phyloP scores from a whole-genome alignment of 225 moss, liverwort and hornwort genomes.

The Bryum argenteum region DNA sequence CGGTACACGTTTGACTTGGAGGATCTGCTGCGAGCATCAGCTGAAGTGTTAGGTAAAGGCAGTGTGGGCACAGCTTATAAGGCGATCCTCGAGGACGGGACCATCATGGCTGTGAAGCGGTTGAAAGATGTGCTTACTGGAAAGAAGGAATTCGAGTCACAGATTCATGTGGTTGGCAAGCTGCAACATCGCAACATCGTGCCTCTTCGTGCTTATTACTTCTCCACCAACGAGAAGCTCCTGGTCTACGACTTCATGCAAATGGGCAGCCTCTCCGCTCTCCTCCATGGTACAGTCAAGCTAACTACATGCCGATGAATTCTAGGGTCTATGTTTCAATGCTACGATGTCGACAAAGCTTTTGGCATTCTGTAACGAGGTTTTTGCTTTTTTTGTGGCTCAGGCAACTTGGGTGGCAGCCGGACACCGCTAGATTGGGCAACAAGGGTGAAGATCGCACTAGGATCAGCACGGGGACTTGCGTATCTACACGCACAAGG shows the following conservation, averaged over 20 bases:
- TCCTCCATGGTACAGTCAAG: slow-evolving; percentile 65
- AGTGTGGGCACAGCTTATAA: slow-evolving; percentile 91
- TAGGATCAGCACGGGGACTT: slow-evolving; percentile 80
- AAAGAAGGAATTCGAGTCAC: slow-evolving; percentile 70
- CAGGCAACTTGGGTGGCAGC: slow-evolving; percentile 68
- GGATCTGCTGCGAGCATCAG: slow-evolving; percentile 78
- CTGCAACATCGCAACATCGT: slow-evolving; percentile 74
- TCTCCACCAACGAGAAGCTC: slow-evolving; percentile 76
- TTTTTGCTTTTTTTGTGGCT: background rate
- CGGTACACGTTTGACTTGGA: slow-evolving; percentile 67
- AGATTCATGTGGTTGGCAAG: slow-evolving; percentile 68
- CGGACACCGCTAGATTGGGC: slow-evolving; percentile 83
- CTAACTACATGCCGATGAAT: background rate
- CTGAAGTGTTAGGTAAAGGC: slow-evolving; percentile 89
- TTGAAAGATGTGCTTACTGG: slow-evolving; percentile 61
- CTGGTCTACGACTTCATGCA: slow-evolving; percentile 82
- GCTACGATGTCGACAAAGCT: too few species aligned
- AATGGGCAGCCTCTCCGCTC: slow-evolving; percentile 67
- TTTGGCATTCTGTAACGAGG: too few species aligned
- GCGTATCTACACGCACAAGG: slow-evolving; percentile 70
- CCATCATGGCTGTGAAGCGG: slow-evolving; percentile 75
- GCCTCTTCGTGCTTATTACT: slow-evolving; percentile 76
- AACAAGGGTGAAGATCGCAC: slow-evolving; percentile 71
- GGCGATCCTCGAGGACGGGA: slow-evolving; percentile 74
- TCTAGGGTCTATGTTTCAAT: too few species aligned